These are phyloP conservation scores for Cryptococcus sp. DNA, from an alignment of 1,284 basidiomycete species.

Conservation along the genomic window DNA sequence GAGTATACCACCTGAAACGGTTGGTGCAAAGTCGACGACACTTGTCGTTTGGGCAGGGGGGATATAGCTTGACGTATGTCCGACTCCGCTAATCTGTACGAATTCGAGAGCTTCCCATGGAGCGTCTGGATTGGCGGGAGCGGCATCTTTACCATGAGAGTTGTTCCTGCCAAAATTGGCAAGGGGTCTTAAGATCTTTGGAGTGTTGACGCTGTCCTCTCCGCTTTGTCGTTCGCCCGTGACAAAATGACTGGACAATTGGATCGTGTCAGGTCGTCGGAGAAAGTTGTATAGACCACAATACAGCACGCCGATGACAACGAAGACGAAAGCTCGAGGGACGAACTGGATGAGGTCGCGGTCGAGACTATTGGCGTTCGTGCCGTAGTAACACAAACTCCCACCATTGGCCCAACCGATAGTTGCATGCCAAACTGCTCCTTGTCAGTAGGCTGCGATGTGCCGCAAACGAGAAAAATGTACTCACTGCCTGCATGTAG, in stretches of 20 bases:
- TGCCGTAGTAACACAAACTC: conserved; percentile 44
- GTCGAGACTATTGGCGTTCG: conserved; percentile 20
- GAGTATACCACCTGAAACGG: conserved; percentile 7
- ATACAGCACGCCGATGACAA: conserved; percentile 41
- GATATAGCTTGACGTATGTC: neutral
- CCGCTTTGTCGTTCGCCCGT: conserved; percentile 12
- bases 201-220: neutral
- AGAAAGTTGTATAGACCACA: conserved; percentile 44
- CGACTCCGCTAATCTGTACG: conserved; percentile 24
- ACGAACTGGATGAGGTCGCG: conserved; percentile 47
- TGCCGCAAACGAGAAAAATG: neutral
- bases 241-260: conserved; percentile 34
- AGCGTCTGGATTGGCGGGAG: conserved; percentile 24
- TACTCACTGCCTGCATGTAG: conserved; percentile 42
- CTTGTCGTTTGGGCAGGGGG: too few species aligned
- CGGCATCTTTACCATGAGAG: neutral
- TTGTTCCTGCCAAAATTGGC: conserved; percentile 8
- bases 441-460: too few species aligned
- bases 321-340: conserved; percentile 46
- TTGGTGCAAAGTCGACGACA: conserved; percentile 6
- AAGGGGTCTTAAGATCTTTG: conserved; percentile 17
- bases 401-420: conserved; percentile 35
- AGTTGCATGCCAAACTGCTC: conserved; percentile 36
- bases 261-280: conserved; percentile 47
- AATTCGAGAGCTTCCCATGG: conserved; percentile 46